Percentiles rank a stretch among this genome's conserved stretches.
phyloP scores from a whole-genome alignment of 176 grass and related monocot species.

The Elaeis guineensis region DNA sequence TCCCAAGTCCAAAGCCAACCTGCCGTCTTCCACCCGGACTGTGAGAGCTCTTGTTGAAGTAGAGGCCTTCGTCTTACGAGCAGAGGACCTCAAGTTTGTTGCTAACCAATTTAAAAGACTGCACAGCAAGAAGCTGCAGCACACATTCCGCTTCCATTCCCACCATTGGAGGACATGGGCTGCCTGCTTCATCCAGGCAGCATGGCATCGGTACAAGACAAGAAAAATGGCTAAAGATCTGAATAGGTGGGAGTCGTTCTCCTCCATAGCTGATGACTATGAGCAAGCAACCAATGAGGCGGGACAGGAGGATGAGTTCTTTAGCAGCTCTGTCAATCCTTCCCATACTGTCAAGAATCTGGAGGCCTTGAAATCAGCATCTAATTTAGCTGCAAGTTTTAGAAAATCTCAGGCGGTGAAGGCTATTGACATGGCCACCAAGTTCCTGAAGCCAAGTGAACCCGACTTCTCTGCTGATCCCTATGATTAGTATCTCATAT shows the following conservation, averaged over 20 bases:
- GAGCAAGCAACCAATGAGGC: neutral
- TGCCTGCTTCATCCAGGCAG: conserved; percentile 30
- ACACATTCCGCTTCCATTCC: conserved; percentile 31
- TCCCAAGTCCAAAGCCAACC: conserved; percentile 4
- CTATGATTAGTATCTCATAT: no score
- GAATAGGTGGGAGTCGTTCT: conserved; percentile 26
- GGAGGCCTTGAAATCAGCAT: no score
- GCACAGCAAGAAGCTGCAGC: conserved; percentile 41
- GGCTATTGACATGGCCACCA: no score
- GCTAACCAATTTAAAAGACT: conserved; percentile 31
- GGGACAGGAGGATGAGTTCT: neutral
- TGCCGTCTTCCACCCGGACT: conserved; percentile 34
- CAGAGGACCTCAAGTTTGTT: conserved; percentile 42
- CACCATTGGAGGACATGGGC: conserved; percentile 46
- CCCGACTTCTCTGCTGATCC: conserved; percentile 19
- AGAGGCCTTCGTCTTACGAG: conserved; percentile 36
- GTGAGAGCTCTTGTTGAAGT: conserved; percentile 19
- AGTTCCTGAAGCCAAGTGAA: conserved; percentile 19
- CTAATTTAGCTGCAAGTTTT: conserved; percentile 24
- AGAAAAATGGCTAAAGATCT: conserved; percentile 17
- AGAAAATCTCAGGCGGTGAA: conserved; percentile 1
- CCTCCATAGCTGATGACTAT: conserved; percentile 23
- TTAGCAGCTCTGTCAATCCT: neutral
- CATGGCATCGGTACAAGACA: conserved; percentile 13
- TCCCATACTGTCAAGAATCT: conserved; percentile 8